A percentile compares a stretch with the other conserved stretches of the same genome.
Conservation (phyloP, 176 grass and related monocot species). For the Melocanna baccifera region DNA sequence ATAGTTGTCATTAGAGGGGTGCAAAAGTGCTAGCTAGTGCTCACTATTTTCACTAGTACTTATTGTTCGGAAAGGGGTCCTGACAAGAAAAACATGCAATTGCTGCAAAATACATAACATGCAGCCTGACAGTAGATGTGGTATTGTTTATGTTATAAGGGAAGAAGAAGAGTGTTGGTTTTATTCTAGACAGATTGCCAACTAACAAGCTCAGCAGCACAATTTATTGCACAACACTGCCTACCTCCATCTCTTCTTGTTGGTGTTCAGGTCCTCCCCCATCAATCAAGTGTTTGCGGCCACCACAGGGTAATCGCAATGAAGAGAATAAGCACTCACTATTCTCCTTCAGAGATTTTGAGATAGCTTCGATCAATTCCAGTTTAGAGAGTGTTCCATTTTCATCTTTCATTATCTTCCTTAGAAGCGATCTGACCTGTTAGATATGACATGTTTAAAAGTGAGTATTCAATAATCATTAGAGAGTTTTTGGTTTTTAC, state of each 20-base stretch:
- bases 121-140: not conserved
- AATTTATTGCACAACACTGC: not conserved
- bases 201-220: not conserved
- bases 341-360: slow-evolving; percentile 47
- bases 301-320: slow-evolving; percentile 2
- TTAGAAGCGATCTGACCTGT: slow-evolving; percentile 63
- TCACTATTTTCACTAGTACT: not conserved
- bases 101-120: slow-evolving; percentile 1
- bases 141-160: not conserved
- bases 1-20: not conserved
- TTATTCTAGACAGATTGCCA: not conserved
- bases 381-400: slow-evolving; percentile 36
- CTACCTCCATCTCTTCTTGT: slow-evolving; percentile 70
- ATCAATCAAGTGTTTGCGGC: slow-evolving; percentile 6
- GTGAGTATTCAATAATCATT: slow-evolving; percentile 15
- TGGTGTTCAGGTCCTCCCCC: slow-evolving; percentile 46
- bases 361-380: slow-evolving; percentile 55
- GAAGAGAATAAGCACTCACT: slow-evolving; percentile 17
- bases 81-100: slow-evolving; percentile 3
- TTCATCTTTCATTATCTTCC: slow-evolving; percentile 62
- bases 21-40: not conserved
- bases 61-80: not conserved
- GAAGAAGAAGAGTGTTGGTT: not conserved
- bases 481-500: not conserved
- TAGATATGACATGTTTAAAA: not conserved